Conservation (phyloP, 148 eudicot species). For the Selenicereus undatus region DNA sequence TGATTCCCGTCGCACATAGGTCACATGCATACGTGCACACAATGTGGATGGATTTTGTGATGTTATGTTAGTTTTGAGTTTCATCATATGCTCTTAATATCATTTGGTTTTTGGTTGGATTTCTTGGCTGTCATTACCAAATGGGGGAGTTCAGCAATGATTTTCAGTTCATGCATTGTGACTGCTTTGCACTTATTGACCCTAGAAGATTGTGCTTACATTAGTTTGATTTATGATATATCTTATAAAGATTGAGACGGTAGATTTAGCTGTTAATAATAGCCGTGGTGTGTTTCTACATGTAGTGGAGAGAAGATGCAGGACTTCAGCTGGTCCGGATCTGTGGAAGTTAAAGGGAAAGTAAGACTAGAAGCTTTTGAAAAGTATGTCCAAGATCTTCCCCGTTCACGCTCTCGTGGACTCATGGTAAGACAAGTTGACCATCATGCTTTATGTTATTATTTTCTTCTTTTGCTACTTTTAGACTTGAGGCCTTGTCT, state of each 20-base stretch:
- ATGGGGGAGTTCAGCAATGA: not conserved
- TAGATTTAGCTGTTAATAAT: slow-evolving; percentile 26
- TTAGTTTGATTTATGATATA: not conserved
- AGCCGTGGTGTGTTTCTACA: slow-evolving; percentile 27
- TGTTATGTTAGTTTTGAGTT: no score
- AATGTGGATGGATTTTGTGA: not conserved
- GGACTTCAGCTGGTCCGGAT: slow-evolving; percentile 57
- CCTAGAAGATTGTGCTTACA: not conserved
- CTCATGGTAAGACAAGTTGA: slow-evolving; percentile 61
- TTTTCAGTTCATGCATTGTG: not conserved
- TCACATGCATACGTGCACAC: not conserved
- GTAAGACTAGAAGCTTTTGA: slow-evolving; percentile 78
- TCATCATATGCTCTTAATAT: not conserved
- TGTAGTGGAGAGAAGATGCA: slow-evolving; percentile 89
- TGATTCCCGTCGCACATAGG: not conserved
- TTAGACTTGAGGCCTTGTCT: slow-evolving; percentile 15
- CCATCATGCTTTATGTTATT: slow-evolving; percentile 18
- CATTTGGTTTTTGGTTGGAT: not conserved
- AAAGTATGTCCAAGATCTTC: slow-evolving; percentile 84
- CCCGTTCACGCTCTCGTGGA: slow-evolving; percentile 75
- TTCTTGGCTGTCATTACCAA: not conserved
- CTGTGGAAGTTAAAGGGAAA: slow-evolving; percentile 80
- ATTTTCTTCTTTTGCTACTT: not conserved
- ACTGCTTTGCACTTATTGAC: not conserved
- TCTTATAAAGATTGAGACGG: slow-evolving; percentile 4